Conservation (phyloP, 768 basidiomycete species). For the Punctularia strigosozonata region DNA sequence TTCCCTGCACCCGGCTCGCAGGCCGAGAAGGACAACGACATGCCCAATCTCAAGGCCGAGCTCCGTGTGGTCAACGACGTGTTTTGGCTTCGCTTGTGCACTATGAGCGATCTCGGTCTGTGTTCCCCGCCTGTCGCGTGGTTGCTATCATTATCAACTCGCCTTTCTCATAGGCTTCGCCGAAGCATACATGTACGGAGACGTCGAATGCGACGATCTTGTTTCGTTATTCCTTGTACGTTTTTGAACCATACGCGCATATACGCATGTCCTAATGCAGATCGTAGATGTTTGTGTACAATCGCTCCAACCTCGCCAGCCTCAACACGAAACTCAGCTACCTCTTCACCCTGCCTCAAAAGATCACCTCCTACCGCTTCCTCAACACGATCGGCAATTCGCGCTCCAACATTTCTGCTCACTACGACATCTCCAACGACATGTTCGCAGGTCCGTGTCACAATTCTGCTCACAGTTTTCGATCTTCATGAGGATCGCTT, state of each 20-base stretch:
- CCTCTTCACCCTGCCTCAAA: slow-evolving; percentile 41
- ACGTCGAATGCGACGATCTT: slow-evolving; percentile 59
- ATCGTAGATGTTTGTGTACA: slow-evolving; percentile 50
- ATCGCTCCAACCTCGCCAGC: slow-evolving; percentile 35
- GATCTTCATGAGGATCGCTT: not conserved
- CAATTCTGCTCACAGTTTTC: slow-evolving; percentile 4
- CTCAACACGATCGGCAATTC: slow-evolving; percentile 56
- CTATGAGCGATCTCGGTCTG: slow-evolving; percentile 55
- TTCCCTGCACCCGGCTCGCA: slow-evolving; percentile 24
- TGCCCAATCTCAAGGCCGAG: slow-evolving; percentile 23
- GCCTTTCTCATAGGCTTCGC: no score
- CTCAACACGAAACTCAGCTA: slow-evolving; percentile 38
- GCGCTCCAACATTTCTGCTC: slow-evolving; percentile 58
- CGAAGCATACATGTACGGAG: slow-evolving; percentile 72
- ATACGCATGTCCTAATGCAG: not conserved
- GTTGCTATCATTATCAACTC: no score
- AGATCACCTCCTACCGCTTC: slow-evolving; percentile 47
- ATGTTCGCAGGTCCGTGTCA: slow-evolving; percentile 48
- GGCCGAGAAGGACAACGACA: slow-evolving; percentile 8
- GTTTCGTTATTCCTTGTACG: slow-evolving; percentile 49
- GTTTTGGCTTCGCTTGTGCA: slow-evolving; percentile 48
- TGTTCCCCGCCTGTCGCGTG: no score
- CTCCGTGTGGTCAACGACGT: slow-evolving; percentile 35
- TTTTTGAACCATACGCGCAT: slow-evolving; percentile 2
- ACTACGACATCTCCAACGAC: slow-evolving; percentile 70